These are phyloP conservation scores for Cymbidium sinense DNA, from an alignment of 106 monocot genomes.

Conservation along the genomic window DNA sequence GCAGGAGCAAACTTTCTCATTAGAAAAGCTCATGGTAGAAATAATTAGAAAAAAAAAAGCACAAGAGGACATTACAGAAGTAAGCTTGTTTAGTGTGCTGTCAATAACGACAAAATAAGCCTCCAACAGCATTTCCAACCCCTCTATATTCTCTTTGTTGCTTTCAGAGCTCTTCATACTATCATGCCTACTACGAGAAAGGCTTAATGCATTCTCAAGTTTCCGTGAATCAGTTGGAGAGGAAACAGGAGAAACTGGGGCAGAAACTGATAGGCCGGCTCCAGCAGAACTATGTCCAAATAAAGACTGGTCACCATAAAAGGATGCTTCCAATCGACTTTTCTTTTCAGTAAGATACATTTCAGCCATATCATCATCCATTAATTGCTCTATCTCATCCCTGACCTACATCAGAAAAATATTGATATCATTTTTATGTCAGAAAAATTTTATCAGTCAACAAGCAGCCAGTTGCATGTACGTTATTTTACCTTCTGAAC, in stretches of 20 bases:
- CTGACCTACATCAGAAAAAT: slow-evolving; percentile 45
- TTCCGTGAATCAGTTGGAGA: slow-evolving; percentile 47
- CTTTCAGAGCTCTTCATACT: slow-evolving; percentile 61
- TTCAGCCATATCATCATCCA: slow-evolving; percentile 97
- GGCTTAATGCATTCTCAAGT: slow-evolving; percentile 50
- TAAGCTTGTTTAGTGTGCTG: slow-evolving; percentile 65
- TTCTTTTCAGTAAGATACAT: slow-evolving; percentile 90
- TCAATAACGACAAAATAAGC: slow-evolving; percentile 90
- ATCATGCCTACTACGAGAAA: slow-evolving; percentile 62
- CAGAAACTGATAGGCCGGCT: slow-evolving; percentile 34
- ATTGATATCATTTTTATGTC: neutral
- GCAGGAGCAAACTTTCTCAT: neutral
- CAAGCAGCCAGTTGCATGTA: neutral
- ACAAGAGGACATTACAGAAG: slow-evolving; percentile 28
- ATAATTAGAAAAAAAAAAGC: neutral
- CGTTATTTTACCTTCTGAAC: slow-evolving; percentile 69
- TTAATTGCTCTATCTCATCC: slow-evolving; percentile 94
- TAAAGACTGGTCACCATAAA: slow-evolving; percentile 42
- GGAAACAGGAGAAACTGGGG: slow-evolving; percentile 49
- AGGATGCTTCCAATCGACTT: slow-evolving; percentile 41
- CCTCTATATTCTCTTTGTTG: slow-evolving; percentile 46
- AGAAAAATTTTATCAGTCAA: neutral
- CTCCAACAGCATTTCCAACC: slow-evolving; percentile 90
- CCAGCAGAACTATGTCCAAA: slow-evolving; percentile 23
- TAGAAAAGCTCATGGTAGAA: neutral